Base-by-base conservation (phyloP, 352 stramenopile species). In the Globisporangium cylindrosporum region DNA sequence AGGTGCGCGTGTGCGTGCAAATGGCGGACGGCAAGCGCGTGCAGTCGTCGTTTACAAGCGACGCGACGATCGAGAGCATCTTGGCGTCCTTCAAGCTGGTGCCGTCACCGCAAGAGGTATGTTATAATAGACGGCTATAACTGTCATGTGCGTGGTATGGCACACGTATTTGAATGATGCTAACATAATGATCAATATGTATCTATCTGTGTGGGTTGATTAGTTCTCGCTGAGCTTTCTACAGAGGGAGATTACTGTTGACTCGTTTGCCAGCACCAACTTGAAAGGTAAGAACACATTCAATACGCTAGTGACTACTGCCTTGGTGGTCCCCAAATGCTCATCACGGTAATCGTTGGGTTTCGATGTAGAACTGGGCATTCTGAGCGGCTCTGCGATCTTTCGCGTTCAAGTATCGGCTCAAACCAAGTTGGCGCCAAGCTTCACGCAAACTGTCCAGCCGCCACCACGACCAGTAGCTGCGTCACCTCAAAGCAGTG, bases 1-100 rank as follows among this genome's bases (percentile, higher is more conserved):
- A 85, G 68, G 84, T 95, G 69, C 88, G 88, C 54, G 86, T 96
- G n/a, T 90, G 83, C 58, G 76, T 96, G 22, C 89, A 96, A 60
- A 66, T 92, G 62, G 57, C 65, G 6, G 86, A 94, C 61, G 88
- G 89, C 49, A 90, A 90, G 67, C 86, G 89, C 51, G 76, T 93
- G 59, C 86, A 94, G 60, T 76, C 81, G 18, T 70, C 75, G 25
- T 94, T 95, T 48, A 58, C 63, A 0, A 90, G 73, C 32, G 74
- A 92, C 66, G 51, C 64, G 20, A 89, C 79, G 14, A 71, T 96
- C 25, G 74, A 84, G 29, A 62, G 57, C 27, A 90, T 96, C 25
- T 74, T 96, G 29, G 68, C 61, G 36, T 72, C 74, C 54, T 83
- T 93, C 12, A 72, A 81, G 24, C 61, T 94, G 24, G 67, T 92